These are phyloP conservation scores for Fusarium sp. DNA, from an alignment of 2,329 filamentous ascomycete genomes.

Conservation along the genomic window DNA sequence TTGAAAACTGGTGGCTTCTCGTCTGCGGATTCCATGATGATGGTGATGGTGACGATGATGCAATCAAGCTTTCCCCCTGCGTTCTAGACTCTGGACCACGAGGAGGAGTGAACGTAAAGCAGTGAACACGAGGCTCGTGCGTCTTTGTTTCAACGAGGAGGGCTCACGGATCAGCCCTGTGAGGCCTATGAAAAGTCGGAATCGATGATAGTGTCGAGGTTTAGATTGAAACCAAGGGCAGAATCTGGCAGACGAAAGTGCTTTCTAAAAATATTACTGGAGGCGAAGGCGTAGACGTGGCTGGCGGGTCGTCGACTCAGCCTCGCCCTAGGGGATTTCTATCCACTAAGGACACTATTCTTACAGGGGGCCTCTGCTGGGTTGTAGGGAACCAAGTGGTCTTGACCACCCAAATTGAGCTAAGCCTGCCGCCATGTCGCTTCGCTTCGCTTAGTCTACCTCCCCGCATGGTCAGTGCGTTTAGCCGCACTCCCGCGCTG, in stretches of 20 bases:
- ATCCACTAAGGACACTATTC: constrained; percentile 26
- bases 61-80: constrained; percentile 5
- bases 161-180: constrained; percentile 15
- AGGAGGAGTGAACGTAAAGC: constrained; percentile 14
- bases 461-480: constrained; percentile 30
- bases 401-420: neutral
- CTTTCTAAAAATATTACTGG: constrained; percentile 41
- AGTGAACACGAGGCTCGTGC: constrained; percentile 39
- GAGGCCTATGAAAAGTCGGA: constrained; percentile 25
- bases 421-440: constrained; percentile 10
- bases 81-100: constrained; percentile 19
- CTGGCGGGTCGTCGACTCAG: constrained; percentile 34
- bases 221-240: constrained; percentile 26
- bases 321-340: constrained; percentile 36
- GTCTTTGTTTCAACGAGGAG: constrained; percentile 6
- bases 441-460: neutral
- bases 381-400: constrained; percentile 8
- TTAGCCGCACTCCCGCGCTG: constrained; percentile 38
- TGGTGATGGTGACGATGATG: constrained; percentile 16
- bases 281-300: constrained; percentile 34
- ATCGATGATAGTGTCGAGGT: constrained; percentile 32
- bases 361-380: constrained; percentile 13
- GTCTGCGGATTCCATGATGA: constrained; percentile 27
- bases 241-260: constrained; percentile 27
- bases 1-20: constrained; percentile 71